Conservation (phyloP, 306 rosid genomes). For the Prunus dulcis region DNA sequence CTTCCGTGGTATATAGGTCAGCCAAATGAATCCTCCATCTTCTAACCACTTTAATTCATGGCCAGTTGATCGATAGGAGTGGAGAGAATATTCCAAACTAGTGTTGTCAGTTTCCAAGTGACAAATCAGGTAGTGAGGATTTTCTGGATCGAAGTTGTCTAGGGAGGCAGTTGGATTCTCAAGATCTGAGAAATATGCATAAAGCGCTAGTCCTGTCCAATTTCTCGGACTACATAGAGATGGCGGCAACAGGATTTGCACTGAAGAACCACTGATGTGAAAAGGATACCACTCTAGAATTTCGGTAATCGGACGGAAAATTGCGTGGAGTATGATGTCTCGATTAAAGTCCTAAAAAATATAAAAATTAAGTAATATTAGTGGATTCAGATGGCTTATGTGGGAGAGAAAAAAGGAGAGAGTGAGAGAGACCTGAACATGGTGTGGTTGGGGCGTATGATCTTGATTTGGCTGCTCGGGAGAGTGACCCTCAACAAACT, state of each 20-base stretch:
- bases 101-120: neutral
- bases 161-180: slow-evolving; percentile 7
- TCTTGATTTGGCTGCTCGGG: too few species aligned
- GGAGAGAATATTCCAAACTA: neutral
- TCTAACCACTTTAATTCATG: neutral
- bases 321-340: neutral
- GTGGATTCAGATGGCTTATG: too few species aligned
- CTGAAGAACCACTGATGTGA: neutral
- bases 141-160: slow-evolving; percentile 1
- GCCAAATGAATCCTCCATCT: neutral
- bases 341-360: too few species aligned
- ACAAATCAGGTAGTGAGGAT: neutral
- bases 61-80: neutral
- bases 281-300: neutral
- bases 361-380: too few species aligned
- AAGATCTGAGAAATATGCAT: neutral
- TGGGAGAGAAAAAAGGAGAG: neutral
- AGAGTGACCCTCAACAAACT: neutral
- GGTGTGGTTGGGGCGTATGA: too few species aligned
- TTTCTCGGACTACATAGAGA: neutral
- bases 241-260: neutral
- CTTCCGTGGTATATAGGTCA: slow-evolving; percentile 11
- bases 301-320: neutral
- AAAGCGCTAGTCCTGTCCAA: neutral
- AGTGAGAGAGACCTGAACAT: too few species aligned